Percentiles rank a stretch among this genome's conserved stretches.
Evolutionary conservation across 2,329 filamentous ascomycete genomes (phyloP).

Genomic region (Ceratocystis destructans): DNA sequence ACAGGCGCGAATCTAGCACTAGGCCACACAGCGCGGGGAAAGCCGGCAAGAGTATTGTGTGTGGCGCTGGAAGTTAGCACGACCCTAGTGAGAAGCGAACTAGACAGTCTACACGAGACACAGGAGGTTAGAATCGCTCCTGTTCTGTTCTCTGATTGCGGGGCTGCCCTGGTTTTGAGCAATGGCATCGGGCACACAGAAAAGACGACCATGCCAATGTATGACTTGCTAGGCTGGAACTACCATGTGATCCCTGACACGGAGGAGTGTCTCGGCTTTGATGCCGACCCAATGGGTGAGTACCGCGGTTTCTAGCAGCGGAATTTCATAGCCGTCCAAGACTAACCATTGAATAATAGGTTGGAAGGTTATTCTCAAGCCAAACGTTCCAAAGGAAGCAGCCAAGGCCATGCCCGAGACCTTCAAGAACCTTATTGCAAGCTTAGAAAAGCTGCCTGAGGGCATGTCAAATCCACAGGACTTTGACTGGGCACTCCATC

Average conservation of each 20-base stretch:
- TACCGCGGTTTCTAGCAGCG: constrained; percentile 4
- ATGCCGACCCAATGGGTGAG: constrained; percentile 47
- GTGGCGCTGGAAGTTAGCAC: constrained; percentile 51
- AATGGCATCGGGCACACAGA: constrained; percentile 42
- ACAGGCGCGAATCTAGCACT: constrained; percentile 54
- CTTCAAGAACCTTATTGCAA: constrained; percentile 38
- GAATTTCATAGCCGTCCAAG: too few relatives aligned
- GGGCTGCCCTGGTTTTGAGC: constrained; percentile 50
- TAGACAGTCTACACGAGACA: constrained; percentile 45
- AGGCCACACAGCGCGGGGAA: constrained; percentile 44
- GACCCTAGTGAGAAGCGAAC: constrained; percentile 48
- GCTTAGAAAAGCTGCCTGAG: constrained; percentile 30
- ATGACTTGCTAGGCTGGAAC: constrained; percentile 52
- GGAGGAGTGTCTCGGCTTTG: constrained; percentile 49
- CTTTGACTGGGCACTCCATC: constrained; percentile 63
- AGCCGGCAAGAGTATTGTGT: constrained; percentile 49
- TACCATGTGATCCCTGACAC: constrained; percentile 49
- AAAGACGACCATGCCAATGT: constrained; percentile 31
- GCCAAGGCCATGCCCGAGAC: constrained; percentile 37
- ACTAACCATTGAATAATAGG: constrained; percentile 26
- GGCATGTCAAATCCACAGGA: constrained; percentile 36
- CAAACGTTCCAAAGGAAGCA: constrained; percentile 45
- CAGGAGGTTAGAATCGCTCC: constrained; percentile 52
- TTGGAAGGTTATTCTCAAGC: constrained; percentile 54
- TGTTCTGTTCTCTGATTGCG: constrained; percentile 56